Conservation (phyloP, 352 stramenopile genomes). For the Phytophthora litchii region DNA sequence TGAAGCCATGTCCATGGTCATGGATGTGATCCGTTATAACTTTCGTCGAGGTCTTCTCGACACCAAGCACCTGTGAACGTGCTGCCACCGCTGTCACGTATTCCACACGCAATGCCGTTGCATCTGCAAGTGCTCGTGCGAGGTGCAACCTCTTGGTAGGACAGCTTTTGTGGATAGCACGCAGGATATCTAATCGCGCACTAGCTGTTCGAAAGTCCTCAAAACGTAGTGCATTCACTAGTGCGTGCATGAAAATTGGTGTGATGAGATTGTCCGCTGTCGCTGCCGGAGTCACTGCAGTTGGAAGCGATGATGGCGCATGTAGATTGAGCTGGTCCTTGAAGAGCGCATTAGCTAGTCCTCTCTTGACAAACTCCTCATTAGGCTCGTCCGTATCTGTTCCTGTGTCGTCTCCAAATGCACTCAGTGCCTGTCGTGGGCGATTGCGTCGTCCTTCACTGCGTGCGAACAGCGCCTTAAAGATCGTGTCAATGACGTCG, state of each 20-base stretch:
- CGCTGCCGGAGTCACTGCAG: slow-evolving; percentile 42
- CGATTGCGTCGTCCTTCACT: slow-evolving; percentile 35
- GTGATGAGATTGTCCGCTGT: slow-evolving; percentile 77
- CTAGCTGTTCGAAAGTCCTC: slow-evolving; percentile 89
- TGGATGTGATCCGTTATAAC: slow-evolving; percentile 61
- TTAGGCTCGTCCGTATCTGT: slow-evolving; percentile 85
- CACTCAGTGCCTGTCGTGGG: slow-evolving; percentile 49
- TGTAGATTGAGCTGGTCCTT: slow-evolving; percentile 64
- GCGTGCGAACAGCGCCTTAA: slow-evolving; percentile 69
- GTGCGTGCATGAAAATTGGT: slow-evolving; percentile 72
- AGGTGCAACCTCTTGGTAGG: slow-evolving; percentile 73
- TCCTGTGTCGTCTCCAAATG: slow-evolving; percentile 76
- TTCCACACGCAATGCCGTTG: slow-evolving; percentile 65
- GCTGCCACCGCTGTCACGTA: slow-evolving; percentile 65
- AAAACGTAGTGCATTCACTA: slow-evolving; percentile 83
- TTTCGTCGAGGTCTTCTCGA: slow-evolving; percentile 53
- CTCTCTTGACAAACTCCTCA: slow-evolving; percentile 85
- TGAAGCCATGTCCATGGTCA: slow-evolving; percentile 85
- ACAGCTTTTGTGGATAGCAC: slow-evolving; percentile 86
- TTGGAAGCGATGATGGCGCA: slow-evolving; percentile 22
- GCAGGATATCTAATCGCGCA: slow-evolving; percentile 78
- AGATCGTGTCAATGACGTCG: slow-evolving; percentile 85
- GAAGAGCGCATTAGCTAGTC: slow-evolving; percentile 76
- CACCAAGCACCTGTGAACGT: slow-evolving; percentile 53
- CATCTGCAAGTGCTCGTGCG: slow-evolving; percentile 71